Conservation (phyloP, 2,329 filamentous ascomycete genomes). For the Teratosphaeria destructans region DNA sequence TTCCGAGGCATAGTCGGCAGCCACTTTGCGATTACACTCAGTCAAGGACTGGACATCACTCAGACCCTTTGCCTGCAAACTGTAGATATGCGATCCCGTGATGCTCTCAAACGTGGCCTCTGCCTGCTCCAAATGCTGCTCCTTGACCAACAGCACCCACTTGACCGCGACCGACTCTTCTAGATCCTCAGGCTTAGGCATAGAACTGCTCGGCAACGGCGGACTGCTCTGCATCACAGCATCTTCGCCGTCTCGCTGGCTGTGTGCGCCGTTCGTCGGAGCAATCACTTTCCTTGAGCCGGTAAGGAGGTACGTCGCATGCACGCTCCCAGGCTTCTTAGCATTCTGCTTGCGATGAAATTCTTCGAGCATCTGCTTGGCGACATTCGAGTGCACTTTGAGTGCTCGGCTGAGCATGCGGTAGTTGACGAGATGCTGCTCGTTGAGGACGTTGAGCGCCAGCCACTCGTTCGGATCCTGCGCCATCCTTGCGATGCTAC, state of each 20-base stretch:
- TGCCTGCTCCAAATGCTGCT: conserved; percentile 31
- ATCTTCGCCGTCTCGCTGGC: conserved; percentile 50
- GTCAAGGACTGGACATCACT: conserved; percentile 59
- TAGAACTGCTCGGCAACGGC: conserved; percentile 56
- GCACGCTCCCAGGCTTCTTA: conserved; percentile 62
- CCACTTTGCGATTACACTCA: conserved; percentile 56
- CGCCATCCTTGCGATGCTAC: conserved; percentile 22
- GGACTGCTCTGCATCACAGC: conserved; percentile 57
- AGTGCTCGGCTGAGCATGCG: conserved; percentile 71
- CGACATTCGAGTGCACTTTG: conserved; percentile 73
- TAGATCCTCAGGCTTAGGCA: conserved; percentile 39
- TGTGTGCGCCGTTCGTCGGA: conserved; percentile 29
- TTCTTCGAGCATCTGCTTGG: conserved; percentile 86
- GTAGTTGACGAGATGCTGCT: conserved; percentile 74
- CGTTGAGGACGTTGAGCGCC: conserved; percentile 63
- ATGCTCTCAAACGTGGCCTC: conserved; percentile 63
- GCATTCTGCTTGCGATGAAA: conserved; percentile 71
- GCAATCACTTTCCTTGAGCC: conserved; percentile 44
- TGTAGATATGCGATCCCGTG: conserved; percentile 77
- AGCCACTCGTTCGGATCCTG: conserved; percentile 60
- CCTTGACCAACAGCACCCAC: conserved; percentile 19
- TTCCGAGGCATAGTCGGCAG: conserved; percentile 45
- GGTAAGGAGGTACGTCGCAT: conserved; percentile 84
- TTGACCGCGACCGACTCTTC: conserved; percentile 40
- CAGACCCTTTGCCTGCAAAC: conserved; percentile 59